A percentile compares a stretch with the other conserved stretches of the same genome.
Conservation (phyloP, 1,284 basidiomycete genomes). For the Rhodotorula sp. region DNA sequence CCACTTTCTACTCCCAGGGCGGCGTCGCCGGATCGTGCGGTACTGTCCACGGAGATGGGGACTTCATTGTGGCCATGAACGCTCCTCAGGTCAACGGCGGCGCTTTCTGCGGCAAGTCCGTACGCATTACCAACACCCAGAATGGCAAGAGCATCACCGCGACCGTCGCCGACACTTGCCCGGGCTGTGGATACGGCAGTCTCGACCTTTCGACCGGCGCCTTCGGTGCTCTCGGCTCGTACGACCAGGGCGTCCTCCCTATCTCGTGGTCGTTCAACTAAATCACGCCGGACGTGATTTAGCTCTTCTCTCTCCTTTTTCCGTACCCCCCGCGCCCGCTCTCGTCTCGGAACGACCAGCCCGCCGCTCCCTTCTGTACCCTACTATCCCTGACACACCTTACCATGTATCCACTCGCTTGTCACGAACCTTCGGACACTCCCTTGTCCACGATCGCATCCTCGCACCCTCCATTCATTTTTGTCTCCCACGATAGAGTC, state of each 20-base stretch:
- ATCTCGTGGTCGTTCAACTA: slow-evolving; percentile 25
- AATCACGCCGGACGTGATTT: neutral
- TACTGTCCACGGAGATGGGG: slow-evolving; percentile 3
- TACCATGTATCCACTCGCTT: slow-evolving; percentile 1
- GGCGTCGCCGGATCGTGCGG: slow-evolving; percentile 33
- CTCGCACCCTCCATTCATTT: neutral
- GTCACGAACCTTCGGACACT: neutral
- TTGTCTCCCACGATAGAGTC: neutral
- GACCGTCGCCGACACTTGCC: slow-evolving; percentile 22
- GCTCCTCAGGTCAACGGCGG: slow-evolving; percentile 9
- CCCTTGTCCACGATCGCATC: neutral
- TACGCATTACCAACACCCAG: slow-evolving; percentile 13
- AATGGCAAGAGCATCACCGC: slow-evolving; percentile 27
- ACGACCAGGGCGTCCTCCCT: slow-evolving; percentile 24
- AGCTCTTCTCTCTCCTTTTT: neutral
- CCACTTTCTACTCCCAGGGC: slow-evolving; percentile 20
- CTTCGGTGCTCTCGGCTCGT: slow-evolving; percentile 17
- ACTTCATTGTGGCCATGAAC: slow-evolving; percentile 30
- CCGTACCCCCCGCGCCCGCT: neutral
- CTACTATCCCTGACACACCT: neutral
- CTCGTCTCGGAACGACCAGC: neutral
- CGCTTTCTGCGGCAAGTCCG: slow-evolving; percentile 13
- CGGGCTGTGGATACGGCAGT: slow-evolving; percentile 8
- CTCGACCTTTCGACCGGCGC: slow-evolving; percentile 31
- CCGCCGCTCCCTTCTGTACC: neutral